phyloP scores from a whole-genome alignment of 1,284 basidiomycete species.

The Ceratobasidium sp. region DNA sequence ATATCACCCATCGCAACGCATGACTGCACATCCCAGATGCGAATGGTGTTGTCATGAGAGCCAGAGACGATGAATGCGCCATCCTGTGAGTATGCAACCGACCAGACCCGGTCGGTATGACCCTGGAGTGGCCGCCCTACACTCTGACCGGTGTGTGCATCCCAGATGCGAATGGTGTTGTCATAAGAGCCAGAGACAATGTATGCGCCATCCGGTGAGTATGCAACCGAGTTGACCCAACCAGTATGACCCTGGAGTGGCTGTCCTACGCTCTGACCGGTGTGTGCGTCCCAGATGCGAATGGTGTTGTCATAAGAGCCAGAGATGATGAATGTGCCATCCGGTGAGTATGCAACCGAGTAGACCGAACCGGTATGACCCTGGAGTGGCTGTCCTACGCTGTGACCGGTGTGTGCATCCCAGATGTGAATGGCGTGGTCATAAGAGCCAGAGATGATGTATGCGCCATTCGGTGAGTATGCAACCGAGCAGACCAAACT shows the following conservation, averaged over 20 bases:
- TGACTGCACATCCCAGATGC: slow-evolving; percentile 28
- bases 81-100: too few species aligned
- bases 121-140: too few species aligned
- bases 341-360: too few species aligned
- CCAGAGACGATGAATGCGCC: slow-evolving; percentile 12
- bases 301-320: neutral
- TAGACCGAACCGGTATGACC: too few species aligned
- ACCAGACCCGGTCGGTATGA: too few species aligned
- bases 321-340: too few species aligned
- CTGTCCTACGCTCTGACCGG: neutral
- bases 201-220: neutral
- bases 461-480: too few species aligned
- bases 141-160: too few species aligned
- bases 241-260: neutral
- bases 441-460: too few species aligned
- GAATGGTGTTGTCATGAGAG: slow-evolving; percentile 22
- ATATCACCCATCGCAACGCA: neutral
- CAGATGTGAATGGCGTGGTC: neutral
- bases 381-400: neutral
- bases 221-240: neutral
- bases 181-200: neutral
- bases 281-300: neutral
- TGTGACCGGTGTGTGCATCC: neutral
- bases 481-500: too few species aligned
- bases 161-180: neutral